Percentiles rank a stretch among this genome's conserved stretches.
Conservation (phyloP, 495 filamentous ascomycete genomes). For the Xylaria longipes region DNA sequence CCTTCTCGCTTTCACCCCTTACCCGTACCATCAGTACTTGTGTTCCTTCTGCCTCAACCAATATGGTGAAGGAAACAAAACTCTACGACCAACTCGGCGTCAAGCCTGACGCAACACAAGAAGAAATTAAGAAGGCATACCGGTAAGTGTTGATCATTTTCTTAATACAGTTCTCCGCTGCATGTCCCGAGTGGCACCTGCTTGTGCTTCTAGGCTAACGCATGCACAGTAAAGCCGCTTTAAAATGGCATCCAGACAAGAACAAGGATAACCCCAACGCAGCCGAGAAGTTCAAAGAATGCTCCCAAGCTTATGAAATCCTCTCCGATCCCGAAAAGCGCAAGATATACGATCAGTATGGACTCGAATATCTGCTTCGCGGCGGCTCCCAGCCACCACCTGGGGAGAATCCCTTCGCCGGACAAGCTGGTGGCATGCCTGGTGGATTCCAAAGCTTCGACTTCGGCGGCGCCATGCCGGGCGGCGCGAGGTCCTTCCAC, state of each 20-base stretch:
- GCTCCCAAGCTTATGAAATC: slow-evolving; percentile 97
- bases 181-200: not conserved
- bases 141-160: slow-evolving; percentile 59
- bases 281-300: slow-evolving; percentile 91
- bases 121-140: slow-evolving; percentile 98
- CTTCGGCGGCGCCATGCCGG: slow-evolving; percentile 47
- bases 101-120: slow-evolving; percentile 79
- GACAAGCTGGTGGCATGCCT: slow-evolving; percentile 45
- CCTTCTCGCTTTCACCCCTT: slow-evolving; percentile 3
- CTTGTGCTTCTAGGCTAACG: slow-evolving; percentile 28
- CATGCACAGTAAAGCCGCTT: slow-evolving; percentile 72
- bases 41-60: slow-evolving; percentile 31
- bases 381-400: slow-evolving; percentile 79
- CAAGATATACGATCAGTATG: slow-evolving; percentile 93
- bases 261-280: slow-evolving; percentile 89
- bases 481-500: slow-evolving; percentile 69
- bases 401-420: slow-evolving; percentile 57
- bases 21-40: not conserved
- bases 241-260: slow-evolving; percentile 97
- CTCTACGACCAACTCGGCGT: slow-evolving; percentile 80
- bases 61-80: slow-evolving; percentile 87
- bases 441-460: slow-evolving; percentile 61
- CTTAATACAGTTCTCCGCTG: not conserved
- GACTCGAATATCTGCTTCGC: slow-evolving; percentile 88
- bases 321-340: slow-evolving; percentile 96